These are phyloP conservation scores for Xylaria sp. DNA, from an alignment of 2,329 filamentous ascomycete genomes.

Conservation along the genomic window DNA sequence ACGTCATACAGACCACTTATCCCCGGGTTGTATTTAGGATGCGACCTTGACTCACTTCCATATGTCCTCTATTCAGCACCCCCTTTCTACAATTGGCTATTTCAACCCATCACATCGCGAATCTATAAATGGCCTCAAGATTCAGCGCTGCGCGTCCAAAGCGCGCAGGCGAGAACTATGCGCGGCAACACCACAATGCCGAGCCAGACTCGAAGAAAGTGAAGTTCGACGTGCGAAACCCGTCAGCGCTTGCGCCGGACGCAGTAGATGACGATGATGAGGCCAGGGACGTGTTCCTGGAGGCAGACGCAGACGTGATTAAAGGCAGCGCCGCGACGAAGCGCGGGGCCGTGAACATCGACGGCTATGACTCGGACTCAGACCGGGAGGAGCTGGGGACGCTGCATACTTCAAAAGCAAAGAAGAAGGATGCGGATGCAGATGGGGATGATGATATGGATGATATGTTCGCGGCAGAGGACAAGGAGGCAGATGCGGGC, in stretches of 20 bases:
- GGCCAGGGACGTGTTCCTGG: slow-evolving; percentile 73
- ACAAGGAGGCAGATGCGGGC: slow-evolving; percentile 66
- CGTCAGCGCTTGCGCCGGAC: slow-evolving; percentile 88
- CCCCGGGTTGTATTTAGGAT: slow-evolving; percentile 14
- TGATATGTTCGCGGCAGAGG: slow-evolving; percentile 83
- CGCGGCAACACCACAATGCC: slow-evolving; percentile 73
- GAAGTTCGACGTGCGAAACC: slow-evolving; percentile 94
- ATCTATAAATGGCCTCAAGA: slow-evolving; percentile 63
- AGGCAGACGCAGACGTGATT: slow-evolving; percentile 94
- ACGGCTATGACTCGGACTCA: slow-evolving; percentile 96
- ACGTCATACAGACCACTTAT: slow-evolving; percentile 42
- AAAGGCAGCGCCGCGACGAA: slow-evolving; percentile 82
- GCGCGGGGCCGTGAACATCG: slow-evolving; percentile 93
- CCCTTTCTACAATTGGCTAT: neutral
- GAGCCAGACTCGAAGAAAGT: slow-evolving; percentile 75
- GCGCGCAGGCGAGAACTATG: slow-evolving; percentile 83
- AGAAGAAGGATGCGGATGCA: slow-evolving; percentile 51
- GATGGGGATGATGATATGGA: slow-evolving; percentile 71
- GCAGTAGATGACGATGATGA: slow-evolving; percentile 66
- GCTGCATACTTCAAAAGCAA: slow-evolving; percentile 43
- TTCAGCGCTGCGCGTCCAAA: slow-evolving; percentile 80
- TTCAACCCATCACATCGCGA: neutral
- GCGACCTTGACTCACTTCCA: slow-evolving; percentile 2
- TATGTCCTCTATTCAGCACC: neutral
- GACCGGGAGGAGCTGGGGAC: slow-evolving; percentile 74